Base-by-base conservation (phyloP, 2,329 filamentous ascomycete genomes). In the Pseudogymnoascus sp. region DNA sequence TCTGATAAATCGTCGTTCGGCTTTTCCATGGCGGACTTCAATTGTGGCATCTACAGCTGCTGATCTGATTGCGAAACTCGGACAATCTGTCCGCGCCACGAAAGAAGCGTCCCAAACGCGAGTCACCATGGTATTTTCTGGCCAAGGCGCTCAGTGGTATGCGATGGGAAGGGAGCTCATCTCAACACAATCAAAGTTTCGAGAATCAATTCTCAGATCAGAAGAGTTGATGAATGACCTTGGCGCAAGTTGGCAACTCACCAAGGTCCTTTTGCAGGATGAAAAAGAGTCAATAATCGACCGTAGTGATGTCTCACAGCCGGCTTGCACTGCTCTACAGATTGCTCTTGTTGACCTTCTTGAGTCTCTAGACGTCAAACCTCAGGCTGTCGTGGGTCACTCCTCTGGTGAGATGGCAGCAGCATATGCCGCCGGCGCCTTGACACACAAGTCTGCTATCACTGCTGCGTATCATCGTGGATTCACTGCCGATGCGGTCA, bases 331-430 rank as follows among this genome's bases (percentile, higher is more conserved):
- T 0, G 76, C 78, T 0, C 62, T 82, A 2, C 80, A 82, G 65
- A 69, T 82, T 28, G 61, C 73, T 2, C 66, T 82, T 1, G 73
- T 76, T 0, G 70, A 76, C 14, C 69, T 82, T 3, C 69, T 82
- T 1, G 37, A 72, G 20, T 73, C 74, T 2, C 77, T 72, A 69
- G 73, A 72, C 1, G 67, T 80, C 28, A 66, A 61, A 6, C 74
- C 77, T 0, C 57, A 64, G 0, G 71, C 70, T 1, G 77, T 79
- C 0, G 69, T 74, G 2, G 77, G 78, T 2, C 78, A 81, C 64
- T 79, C 77, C 1, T 74, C 71, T 39, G 78, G 78, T 12, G 78
- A 81, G 62, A 79, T 80, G 25, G 77, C 67, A 1, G 78, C 78
- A 6, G 78, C 78, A 0, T 80, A 76, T 60, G 72, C 76, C 0